Evolutionary conservation across 352 stramenopile species (phyloP), one percentile per base, ranked within the genome.

Genomic region (Phytopythium delawarense): DNA sequence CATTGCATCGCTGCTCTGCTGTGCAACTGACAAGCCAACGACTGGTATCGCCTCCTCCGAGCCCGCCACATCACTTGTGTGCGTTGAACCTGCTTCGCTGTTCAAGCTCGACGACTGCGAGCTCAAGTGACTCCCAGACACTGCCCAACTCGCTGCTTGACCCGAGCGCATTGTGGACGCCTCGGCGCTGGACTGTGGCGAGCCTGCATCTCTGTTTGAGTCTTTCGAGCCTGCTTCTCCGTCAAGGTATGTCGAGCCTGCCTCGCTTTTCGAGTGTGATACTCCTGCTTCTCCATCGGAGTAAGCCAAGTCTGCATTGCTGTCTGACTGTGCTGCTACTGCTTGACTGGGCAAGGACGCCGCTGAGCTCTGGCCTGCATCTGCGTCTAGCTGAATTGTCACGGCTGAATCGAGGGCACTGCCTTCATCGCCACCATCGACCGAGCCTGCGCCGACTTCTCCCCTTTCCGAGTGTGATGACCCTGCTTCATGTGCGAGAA

Each of bases 11-110:
- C 21, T 28, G 30, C 59, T 65, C 59, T 25, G 37, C n/a, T 28
- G 50, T 60, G 4, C 50, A 44, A 21, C 18, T 25, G 62, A 65
- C 66, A 21, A 72, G 57, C 9, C 15, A 4, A 21, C 16, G 16
- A 45, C 16, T 21, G 40, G 5, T 45, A 11, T 49, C 42, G 18
- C 42, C 7, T 5, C 42, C 42, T 49, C 20, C 13, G 42, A 49
- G 42, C 42, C 7, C 20, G 6, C 40, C 16, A 9, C 42, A 13
- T 49, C 20, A n/a, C 42, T 23, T 15, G 20, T 4, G n/a, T 25
- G 21, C 0, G 20, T 25, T 49, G 42, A 49, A 18, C 42, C 21
- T 11, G 42, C 42, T 25, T 49, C 42, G 9, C 20, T 28, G 20
- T 25, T 9, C 20, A 15, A 49, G 1, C 21, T n/a, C 42, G 20